Percentiles rank a stretch among this genome's conserved stretches.
Conservation (phyloP, 371 early-diverging fungal genomes). For the Rhizopus sp. region DNA sequence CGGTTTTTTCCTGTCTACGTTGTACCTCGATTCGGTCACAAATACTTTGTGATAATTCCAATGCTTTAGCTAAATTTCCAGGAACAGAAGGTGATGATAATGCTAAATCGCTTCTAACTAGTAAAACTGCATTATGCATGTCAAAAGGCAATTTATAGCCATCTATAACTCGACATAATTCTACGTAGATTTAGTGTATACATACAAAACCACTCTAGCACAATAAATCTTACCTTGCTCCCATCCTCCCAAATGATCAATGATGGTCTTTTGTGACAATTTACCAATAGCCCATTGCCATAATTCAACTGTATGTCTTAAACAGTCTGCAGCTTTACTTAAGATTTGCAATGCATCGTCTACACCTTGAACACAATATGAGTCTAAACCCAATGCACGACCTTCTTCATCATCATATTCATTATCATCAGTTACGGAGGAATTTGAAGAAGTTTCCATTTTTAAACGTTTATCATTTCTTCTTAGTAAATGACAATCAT, state of each 20-base stretch:
- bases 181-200: conserved; percentile 17
- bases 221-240: conserved; percentile 43
- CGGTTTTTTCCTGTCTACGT: conserved; percentile 39
- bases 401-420: conserved; percentile 8
- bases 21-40: conserved; percentile 52
- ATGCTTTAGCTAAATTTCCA: conserved; percentile 47
- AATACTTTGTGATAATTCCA: conserved; percentile 44
- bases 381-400: conserved; percentile 24
- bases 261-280: conserved; percentile 27
- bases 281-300: conserved; percentile 41
- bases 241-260: conserved; percentile 30
- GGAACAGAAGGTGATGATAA: conserved; percentile 47
- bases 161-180: conserved; percentile 37
- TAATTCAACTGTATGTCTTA: conserved; percentile 40
- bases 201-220: too few relatives aligned
- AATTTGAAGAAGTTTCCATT: too few relatives aligned
- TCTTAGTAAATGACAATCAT: conserved; percentile 12
- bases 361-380: conserved; percentile 45
- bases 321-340: conserved; percentile 46
- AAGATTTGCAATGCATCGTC: conserved; percentile 43
- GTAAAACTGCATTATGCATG: conserved; percentile 41
- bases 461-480: too few relatives aligned
- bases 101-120: conserved; percentile 46
- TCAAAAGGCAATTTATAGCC: conserved; percentile 47
- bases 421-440: too few relatives aligned